Evolutionary conservation across 352 stramenopile species (phyloP), one percentile per base, ranked within the genome.

Genomic region (Globisporangium emineosum): DNA sequence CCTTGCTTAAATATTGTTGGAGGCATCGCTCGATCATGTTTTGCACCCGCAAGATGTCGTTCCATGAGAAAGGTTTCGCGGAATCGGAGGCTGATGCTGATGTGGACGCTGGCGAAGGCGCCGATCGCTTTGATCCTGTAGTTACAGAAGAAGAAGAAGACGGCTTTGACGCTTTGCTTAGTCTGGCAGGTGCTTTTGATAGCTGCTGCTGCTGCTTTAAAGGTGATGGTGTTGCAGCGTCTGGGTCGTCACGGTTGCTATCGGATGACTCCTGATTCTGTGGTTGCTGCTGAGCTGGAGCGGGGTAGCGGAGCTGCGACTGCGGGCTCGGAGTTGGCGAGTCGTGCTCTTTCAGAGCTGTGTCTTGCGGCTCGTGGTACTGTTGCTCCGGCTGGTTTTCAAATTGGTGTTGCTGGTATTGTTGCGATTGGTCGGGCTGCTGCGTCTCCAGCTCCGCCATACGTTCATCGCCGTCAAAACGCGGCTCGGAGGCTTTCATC

Each of bases 11-110:
- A 69, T 95, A 96, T 58, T 96, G 88, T 58, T 97, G 87, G 17
- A 97, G 72, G 68, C 90, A 97, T 15, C 87, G 78, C 73, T 97
- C 88, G 54, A 96, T 97, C 37, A 97, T 76, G 56, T 94, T 94
- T 63, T 97, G 90, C 5, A 97, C 90, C 1, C 75, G 75, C 15
- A 96, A 72, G 64, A 97, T 96, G 30, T 97, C 87, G 25, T 91
- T 90, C 90, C 90, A 97, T 2, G 89, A 94, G 60, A 96, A 89
- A 13, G 65, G 70, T 33, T 76, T 69, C 0, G 64, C 58, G 5
- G 72, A 73, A 67, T 50, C 17, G 13, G 50, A 19, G 4, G 23
- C 23, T 54, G 47, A 54, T 1, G 12, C 47, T 54, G 47, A n/a
- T 4, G 21, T 10, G 29, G 47, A 7, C 5, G 21, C 47, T 54